Base-by-base conservation (phyloP, 495 filamentous ascomycete species). In the Extremus antarcticus region DNA sequence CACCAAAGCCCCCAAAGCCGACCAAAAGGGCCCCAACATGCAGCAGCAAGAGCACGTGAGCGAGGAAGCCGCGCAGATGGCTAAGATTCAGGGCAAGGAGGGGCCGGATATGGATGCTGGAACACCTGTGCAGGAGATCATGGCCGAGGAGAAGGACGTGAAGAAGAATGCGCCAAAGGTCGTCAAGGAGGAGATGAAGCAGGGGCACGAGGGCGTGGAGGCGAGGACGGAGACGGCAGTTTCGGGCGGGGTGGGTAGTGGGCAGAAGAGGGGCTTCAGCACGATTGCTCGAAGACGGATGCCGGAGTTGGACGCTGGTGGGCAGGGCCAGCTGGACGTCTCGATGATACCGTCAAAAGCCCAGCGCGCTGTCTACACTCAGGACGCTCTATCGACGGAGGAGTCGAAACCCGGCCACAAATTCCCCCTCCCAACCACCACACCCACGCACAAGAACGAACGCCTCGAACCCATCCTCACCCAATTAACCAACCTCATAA, bases 401-500 rank as follows among this genome's bases (percentile, higher is more conserved):
- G 41, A n/a, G 16, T 17, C 41, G 41, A 45, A 45, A 17, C 41
- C 41, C 20, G 88, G 87, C 21, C 73, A 87, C 62, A 92, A 89
- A 61, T 96, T 84, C 66, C 77, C 75, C 2, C 70, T 86, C 56
- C 91, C 91, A 9, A 66, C 72, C n/a, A 69, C 81, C 22, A 88
- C 76, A 24, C 71, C 78, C 11, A 66, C 76, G 53, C 76, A 88
- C 65, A 70, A 87, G 59, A 82, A 87, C 57, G 68, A 86, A 56
- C 79, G 92, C 52, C 94, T 96, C 66, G 84, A 94, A 62, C 77
- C 86, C 2, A 68, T 96, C 21, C 71, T 97, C 29, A 72, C 83
- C 43, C 92, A 95, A 73, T 75, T 96, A 59, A 94, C 88, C 17
- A 90, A 88, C 69, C 76, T 94, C 51, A 58, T 98, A 51, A 98